phyloP scores from a whole-genome alignment of 352 stramenopile species.

The Hyphochytrium catenoides region DNA sequence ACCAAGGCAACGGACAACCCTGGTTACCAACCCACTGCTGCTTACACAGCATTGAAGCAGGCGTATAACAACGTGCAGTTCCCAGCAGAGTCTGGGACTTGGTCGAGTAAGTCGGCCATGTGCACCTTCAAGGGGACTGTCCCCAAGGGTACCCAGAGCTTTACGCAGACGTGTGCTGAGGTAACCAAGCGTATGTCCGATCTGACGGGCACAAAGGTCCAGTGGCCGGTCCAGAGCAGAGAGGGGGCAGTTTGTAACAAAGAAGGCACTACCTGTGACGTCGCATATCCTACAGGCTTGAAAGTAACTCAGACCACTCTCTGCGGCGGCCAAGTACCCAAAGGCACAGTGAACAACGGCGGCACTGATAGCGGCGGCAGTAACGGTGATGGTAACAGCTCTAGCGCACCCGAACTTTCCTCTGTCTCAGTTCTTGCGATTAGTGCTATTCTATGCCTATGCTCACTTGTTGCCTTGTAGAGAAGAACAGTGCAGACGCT shows the following conservation, averaged over 20 bases:
- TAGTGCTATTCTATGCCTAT: too few relatives aligned
- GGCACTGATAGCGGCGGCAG: too few relatives aligned
- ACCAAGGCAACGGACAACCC: conserved; percentile 22
- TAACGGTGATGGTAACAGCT: too few relatives aligned
- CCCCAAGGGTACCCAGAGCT: conserved; percentile 17
- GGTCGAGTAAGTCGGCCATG: conserved; percentile 20
- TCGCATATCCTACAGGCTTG: conserved; percentile 9
- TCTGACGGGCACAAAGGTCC: conserved; percentile 23
- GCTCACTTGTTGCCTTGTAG: too few relatives aligned
- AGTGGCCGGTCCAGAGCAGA: conserved; percentile 34
- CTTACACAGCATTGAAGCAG: conserved; percentile 45
- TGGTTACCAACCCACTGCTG: conserved; percentile 23
- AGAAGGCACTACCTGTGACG: conserved; percentile 31
- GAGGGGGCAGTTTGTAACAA: conserved; percentile 40
- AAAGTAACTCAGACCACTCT: too few relatives aligned
- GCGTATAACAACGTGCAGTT: conserved; percentile 8
- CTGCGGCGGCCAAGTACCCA: too few relatives aligned
- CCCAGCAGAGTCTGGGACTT: conserved; percentile 30
- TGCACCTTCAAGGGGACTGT: too few relatives aligned
- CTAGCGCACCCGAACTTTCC: too few relatives aligned
- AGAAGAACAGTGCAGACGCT: too few relatives aligned
- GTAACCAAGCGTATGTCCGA: conserved; percentile 24
- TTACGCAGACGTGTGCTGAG: conserved; percentile 26
- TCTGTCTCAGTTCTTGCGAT: too few relatives aligned
- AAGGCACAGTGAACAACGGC: too few relatives aligned